These are phyloP conservation scores for Sporisorium reilianum DNA, from an alignment of 1,284 basidiomycete species.

Conservation along the genomic window DNA sequence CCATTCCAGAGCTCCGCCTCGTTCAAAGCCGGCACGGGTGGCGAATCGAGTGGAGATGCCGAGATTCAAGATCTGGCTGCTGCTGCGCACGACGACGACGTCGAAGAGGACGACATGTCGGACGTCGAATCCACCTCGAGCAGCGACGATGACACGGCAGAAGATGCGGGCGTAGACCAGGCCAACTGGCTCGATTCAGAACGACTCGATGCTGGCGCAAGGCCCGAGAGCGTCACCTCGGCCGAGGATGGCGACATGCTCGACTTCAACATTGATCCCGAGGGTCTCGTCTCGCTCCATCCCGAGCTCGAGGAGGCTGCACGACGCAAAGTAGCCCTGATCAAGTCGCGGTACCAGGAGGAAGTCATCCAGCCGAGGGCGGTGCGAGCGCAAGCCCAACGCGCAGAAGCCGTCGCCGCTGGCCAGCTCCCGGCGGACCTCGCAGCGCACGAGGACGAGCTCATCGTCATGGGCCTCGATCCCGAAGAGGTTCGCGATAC, in stretches of 20 bases:
- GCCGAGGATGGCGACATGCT: constrained; percentile 50
- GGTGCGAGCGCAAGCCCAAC: constrained; percentile 53
- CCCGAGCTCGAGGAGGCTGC: constrained; percentile 63
- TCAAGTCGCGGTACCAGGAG: constrained; percentile 59
- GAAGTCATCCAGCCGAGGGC: constrained; percentile 58
- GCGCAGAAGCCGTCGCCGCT: constrained; percentile 50
- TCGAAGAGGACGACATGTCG: constrained; percentile 44
- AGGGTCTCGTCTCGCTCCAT: constrained; percentile 62
- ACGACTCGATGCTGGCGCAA: constrained; percentile 24
- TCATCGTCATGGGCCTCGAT: constrained; percentile 66
- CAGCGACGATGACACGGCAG: constrained; percentile 43
- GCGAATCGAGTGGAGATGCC: constrained; percentile 24
- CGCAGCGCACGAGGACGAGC: constrained; percentile 65
- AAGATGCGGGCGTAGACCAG: constrained; percentile 25
- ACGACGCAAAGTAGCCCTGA: constrained; percentile 57
- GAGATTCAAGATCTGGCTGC: constrained; percentile 30
- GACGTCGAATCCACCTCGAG: constrained; percentile 44
- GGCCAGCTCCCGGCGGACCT: constrained; percentile 58
- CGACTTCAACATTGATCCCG: constrained; percentile 64
- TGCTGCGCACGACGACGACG: constrained; percentile 13
- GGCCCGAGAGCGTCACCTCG: constrained; percentile 55
- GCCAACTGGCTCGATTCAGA: constrained; percentile 45
- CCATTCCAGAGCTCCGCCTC: constrained; percentile 34
- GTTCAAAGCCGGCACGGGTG: constrained; percentile 12
- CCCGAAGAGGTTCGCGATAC: constrained; percentile 83